These are phyloP conservation scores for Candida alai DNA, from an alignment of 805 yeast species.

Conservation along the genomic window DNA sequence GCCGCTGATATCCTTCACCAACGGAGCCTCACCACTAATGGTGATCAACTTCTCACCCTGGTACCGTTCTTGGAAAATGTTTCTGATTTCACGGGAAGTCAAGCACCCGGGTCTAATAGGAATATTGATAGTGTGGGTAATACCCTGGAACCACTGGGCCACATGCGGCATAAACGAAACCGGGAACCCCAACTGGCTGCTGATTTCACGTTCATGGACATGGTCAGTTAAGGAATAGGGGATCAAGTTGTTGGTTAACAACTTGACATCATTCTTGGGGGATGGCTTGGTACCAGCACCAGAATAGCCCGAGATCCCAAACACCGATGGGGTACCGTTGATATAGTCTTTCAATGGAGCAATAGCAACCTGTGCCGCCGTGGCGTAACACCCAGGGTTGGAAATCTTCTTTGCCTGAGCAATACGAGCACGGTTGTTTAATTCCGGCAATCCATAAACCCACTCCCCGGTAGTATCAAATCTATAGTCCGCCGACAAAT, in stretches of 20 bases:
- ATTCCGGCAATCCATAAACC: conserved; percentile 95
- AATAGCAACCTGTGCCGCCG: conserved; percentile 92
- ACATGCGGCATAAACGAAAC: conserved; percentile 96
- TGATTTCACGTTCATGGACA: conserved; percentile 92
- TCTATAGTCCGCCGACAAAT: conserved; percentile 93
- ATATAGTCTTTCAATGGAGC: conserved; percentile 75
- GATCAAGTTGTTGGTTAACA: conserved; percentile 76
- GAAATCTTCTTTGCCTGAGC: conserved; percentile 76
- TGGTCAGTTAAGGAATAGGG: conserved; percentile 97
- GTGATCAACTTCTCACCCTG: conserved; percentile 82
- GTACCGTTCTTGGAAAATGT: conserved; percentile 82
- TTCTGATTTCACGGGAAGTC: conserved; percentile 77
- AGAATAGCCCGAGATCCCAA: conserved; percentile 97
- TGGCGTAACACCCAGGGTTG: conserved; percentile 99
- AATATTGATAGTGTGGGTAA: conserved; percentile 84
- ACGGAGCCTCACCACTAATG: conserved; percentile 88
- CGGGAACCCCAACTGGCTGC: conserved; percentile 67
- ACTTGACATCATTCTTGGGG: conserved; percentile 82
- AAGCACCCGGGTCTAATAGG: conserved; percentile 69
- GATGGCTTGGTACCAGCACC: conserved; percentile 99
- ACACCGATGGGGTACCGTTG: conserved; percentile 73
- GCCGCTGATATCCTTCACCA: conserved; percentile 86
- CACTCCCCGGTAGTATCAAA: conserved; percentile 86
- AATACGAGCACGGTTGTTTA: conserved; percentile 64
- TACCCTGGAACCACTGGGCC: conserved; percentile 99